Percentiles rank a stretch among this genome's conserved stretches.
Evolutionary conservation across 2,329 filamentous ascomycete species (phyloP).

Genomic region (Monascus ruber): DNA sequence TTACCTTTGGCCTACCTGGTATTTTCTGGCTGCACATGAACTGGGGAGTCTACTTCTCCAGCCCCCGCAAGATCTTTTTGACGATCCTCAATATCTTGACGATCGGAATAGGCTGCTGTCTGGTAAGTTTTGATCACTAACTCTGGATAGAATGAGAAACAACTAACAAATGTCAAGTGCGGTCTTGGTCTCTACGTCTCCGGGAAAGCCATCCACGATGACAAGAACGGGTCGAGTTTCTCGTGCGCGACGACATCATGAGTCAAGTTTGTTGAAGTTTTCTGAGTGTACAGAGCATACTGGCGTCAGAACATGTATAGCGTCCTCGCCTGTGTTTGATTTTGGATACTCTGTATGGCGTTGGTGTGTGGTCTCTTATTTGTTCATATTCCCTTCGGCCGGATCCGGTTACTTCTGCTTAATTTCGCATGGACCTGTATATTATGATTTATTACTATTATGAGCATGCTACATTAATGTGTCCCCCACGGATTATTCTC

Average conservation of each 20-base stretch:
- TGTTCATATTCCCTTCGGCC: no score
- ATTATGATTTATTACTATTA: no score
- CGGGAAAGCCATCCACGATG: slow-evolving; percentile 23
- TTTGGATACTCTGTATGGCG: no score
- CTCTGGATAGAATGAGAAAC: not conserved
- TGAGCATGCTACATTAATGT: no score
- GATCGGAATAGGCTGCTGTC: slow-evolving; percentile 11
- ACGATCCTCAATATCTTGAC: slow-evolving; percentile 15
- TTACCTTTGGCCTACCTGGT: slow-evolving; percentile 39
- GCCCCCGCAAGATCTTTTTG: slow-evolving; percentile 17
- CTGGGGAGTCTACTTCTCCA: slow-evolving; percentile 18
- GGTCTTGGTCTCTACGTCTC: slow-evolving; percentile 25
- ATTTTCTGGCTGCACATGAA: slow-evolving; percentile 28
- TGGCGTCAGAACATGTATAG: no score
- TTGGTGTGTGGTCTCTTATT: no score
- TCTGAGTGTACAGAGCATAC: no score
- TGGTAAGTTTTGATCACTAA: slow-evolving; percentile 7
- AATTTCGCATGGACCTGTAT: no score
- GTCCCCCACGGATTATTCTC: no score
- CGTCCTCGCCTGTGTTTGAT: no score
- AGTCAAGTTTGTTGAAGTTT: not conserved
- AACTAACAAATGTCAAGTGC: slow-evolving; percentile 10
- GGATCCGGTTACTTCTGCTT: no score
- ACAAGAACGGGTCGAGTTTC: slow-evolving; percentile 19
- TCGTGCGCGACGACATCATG: slow-evolving; percentile 20